Percentiles rank a stretch among this genome's conserved stretches.
These are phyloP conservation scores for Actinomortierella wolfii DNA, from an alignment of 371 early-diverging fungal genomes.

Conservation along the genomic window DNA sequence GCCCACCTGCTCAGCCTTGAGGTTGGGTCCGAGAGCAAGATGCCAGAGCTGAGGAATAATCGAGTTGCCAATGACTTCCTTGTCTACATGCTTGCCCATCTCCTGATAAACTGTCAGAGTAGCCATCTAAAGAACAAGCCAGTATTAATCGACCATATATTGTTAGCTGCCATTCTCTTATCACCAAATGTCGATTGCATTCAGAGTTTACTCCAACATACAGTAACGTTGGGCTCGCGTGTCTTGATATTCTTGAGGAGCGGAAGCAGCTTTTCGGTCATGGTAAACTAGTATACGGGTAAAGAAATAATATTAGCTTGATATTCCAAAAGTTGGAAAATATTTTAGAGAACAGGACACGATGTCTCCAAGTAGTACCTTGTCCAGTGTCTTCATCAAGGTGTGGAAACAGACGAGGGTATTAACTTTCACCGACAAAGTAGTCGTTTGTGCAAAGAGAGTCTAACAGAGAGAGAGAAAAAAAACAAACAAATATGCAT, in stretches of 20 bases:
- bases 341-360: not conserved
- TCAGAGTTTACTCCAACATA: slow-evolving; percentile 28
- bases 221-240: slow-evolving; percentile 79
- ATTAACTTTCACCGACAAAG: slow-evolving; percentile 75
- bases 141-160: no score
- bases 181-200: no score
- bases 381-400: slow-evolving; percentile 75
- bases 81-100: slow-evolving; percentile 72
- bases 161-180: no score
- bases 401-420: slow-evolving; percentile 77
- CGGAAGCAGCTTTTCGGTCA: slow-evolving; percentile 79
- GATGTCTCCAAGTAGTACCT: slow-evolving; percentile 42
- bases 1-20: slow-evolving; percentile 72
- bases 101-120: slow-evolving; percentile 84
- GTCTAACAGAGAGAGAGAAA: slow-evolving; percentile 40
- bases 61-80: slow-evolving; percentile 75
- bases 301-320: not conserved
- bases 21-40: slow-evolving; percentile 70
- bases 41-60: slow-evolving; percentile 84
- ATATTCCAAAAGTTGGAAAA: not conserved
- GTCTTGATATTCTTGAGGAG: slow-evolving; percentile 76
- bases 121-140: slow-evolving; percentile 56
- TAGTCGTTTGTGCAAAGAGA: slow-evolving; percentile 69
- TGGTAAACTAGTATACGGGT: slow-evolving; percentile 49
- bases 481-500: not conserved